phyloP scores from a whole-genome alignment of 2,329 filamentous ascomycete genomes.

The Lachnellula hyalina region DNA sequence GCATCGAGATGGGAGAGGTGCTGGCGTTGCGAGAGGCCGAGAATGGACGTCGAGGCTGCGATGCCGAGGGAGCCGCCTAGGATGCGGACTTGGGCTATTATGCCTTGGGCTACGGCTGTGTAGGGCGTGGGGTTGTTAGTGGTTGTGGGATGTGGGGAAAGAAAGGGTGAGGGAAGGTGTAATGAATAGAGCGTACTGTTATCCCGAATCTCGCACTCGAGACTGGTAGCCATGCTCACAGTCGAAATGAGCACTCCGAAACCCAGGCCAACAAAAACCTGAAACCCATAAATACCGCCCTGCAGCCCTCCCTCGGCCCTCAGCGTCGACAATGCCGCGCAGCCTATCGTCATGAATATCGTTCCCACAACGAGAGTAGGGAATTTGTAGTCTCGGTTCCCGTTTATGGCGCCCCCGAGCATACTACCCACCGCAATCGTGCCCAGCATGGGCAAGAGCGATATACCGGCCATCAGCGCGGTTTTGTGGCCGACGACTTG shows the following conservation, averaged over 20 bases:
- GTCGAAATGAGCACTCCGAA: neutral
- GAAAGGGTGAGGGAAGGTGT: too few species aligned
- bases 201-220: slow-evolving; percentile 2
- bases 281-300: neutral
- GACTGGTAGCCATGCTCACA: neutral
- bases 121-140: neutral
- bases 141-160: too few species aligned
- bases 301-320: neutral
- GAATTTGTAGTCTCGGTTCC: slow-evolving; percentile 2
- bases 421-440: neutral
- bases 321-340: slow-evolving; percentile 1
- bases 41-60: slow-evolving; percentile 53
- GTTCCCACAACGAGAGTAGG: neutral
- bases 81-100: slow-evolving; percentile 52
- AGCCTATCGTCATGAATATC: neutral
- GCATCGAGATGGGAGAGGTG: slow-evolving; percentile 10
- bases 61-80: slow-evolving; percentile 56
- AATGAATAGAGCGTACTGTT: neutral
- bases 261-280: slow-evolving; percentile 3
- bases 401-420: neutral
- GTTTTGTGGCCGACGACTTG: slow-evolving; percentile 2
- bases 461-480: neutral
- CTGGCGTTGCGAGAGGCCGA: slow-evolving; percentile 25
- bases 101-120: slow-evolving; percentile 4
- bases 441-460: slow-evolving; percentile 2